phyloP scores from a whole-genome alignment of 257 asterid species.

The Solanum chaucha region DNA sequence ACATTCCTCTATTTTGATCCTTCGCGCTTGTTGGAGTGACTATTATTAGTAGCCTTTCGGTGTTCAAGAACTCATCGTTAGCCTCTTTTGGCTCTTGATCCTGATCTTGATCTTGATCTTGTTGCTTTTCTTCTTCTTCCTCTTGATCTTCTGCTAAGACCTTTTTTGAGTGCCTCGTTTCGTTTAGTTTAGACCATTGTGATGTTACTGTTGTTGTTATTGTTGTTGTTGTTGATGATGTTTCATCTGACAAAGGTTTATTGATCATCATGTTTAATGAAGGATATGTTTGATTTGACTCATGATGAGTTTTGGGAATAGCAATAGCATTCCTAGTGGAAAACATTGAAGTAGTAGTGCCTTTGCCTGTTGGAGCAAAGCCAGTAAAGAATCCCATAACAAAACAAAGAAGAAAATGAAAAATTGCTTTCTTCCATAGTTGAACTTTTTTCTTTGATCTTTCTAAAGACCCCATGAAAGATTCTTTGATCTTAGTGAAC shows the following conservation, averaged over 20 bases:
- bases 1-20: constrained; percentile 20
- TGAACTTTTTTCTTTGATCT: no score
- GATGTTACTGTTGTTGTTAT: not conserved
- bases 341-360: no score
- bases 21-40: constrained; percentile 60
- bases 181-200: not conserved
- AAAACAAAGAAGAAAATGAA: no score
- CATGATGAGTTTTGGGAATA: no score
- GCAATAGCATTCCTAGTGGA: no score
- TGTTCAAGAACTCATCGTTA: not conserved
- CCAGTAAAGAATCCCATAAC: no score
- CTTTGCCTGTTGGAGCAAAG: no score
- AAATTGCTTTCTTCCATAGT: no score
- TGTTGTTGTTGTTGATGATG: constrained; percentile 2
- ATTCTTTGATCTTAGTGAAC: no score
- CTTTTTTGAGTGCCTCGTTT: not conserved
- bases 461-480: no score
- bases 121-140: not conserved
- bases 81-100: not conserved
- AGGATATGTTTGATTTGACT: no score
- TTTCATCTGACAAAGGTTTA: constrained; percentile 14
- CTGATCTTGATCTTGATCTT: not conserved
- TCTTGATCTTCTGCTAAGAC: not conserved
- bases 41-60: constrained; percentile 38
- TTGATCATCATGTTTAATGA: constrained; percentile 16